Percentiles rank a stretch among this genome's conserved stretches.
Conservation (phyloP, 2,329 filamentous ascomycete species). For the Trichophyton equinum region DNA sequence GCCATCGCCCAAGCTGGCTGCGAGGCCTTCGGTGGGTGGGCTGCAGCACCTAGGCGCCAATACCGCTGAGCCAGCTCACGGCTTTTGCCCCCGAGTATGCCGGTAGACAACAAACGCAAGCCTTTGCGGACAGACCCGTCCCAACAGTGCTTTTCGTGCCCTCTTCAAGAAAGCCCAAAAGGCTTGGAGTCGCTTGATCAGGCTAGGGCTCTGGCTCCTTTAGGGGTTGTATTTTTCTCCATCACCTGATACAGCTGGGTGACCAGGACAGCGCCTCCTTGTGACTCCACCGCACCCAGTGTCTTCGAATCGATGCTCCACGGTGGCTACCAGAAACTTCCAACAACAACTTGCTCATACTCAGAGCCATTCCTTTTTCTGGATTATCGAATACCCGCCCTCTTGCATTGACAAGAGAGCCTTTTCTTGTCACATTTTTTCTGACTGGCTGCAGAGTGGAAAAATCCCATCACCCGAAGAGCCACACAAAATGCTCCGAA, state of each 20-base stretch:
- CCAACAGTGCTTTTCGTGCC: neutral
- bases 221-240: neutral
- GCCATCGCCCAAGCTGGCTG: too few relatives aligned
- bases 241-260: slow-evolving; percentile 2
- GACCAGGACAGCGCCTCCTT: neutral
- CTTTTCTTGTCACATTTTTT: neutral
- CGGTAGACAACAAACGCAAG: neutral
- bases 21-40: neutral
- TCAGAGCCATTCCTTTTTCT: neutral
- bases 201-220: slow-evolving; percentile 2
- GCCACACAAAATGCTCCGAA: slow-evolving; percentile 1
- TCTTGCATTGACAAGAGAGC: neutral
- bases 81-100: neutral
- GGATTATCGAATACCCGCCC: neutral
- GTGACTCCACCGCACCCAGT: neutral
- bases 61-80: neutral
- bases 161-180: neutral
- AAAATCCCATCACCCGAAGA: neutral
- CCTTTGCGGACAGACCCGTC: neutral
- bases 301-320: neutral
- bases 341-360: neutral
- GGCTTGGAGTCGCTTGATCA: neutral
- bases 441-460: neutral
- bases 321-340: slow-evolving; percentile 1
- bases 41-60: neutral